Base-by-base conservation (phyloP, 192 early-diverging fungal species). In the Powellomyces hirtus region DNA sequence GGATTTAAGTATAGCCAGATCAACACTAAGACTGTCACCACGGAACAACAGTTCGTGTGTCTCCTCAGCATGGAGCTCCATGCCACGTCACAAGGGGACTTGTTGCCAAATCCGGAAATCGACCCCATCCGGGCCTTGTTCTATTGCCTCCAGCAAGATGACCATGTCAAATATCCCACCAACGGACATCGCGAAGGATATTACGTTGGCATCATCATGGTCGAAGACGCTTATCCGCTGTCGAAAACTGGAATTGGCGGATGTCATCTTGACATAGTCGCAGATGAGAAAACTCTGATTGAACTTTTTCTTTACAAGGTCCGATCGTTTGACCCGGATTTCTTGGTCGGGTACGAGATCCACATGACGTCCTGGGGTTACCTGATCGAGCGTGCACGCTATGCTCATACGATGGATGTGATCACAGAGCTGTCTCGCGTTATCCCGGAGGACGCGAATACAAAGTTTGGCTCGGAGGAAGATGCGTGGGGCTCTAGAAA, bases 361-460 rank as follows among this genome's bases (percentile, higher is more conserved):
- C 89, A 98, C 36, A 81, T 75, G 22, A 61, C 86, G 8, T 96
- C 94, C 0, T 98, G 94, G 96, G 96, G 96, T 1, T 98, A 92
- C 66, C 69, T 92, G 10, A 72, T 93, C 20, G 87, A 91, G 50
- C 83, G 70, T 30, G 59, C 46, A n/a, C 3, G 60, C 20, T 16
- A 24, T 0, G 68, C 58, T 2, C 87, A 82, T 50, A 62, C 49
- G 34, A 59, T 80, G 6, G 77, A 86, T 22, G 70, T 89, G 35
- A 55, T 58, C 49, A 33, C 37, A 22, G 74, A 73, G 27, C 63
- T 90, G 0, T 84, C 85, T 6, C 83, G 86, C 1, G 67, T 89
- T 22, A 37, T 51, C 16, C 3, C 72, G 22, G 56, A 44, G 5
- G 34, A 64, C 30, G 68, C 65, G 31, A 78, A 81, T 22, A 75